These are phyloP conservation scores for Suzukiozyma palmioleophila DNA, from an alignment of 1,139 yeast species.

Conservation along the genomic window DNA sequence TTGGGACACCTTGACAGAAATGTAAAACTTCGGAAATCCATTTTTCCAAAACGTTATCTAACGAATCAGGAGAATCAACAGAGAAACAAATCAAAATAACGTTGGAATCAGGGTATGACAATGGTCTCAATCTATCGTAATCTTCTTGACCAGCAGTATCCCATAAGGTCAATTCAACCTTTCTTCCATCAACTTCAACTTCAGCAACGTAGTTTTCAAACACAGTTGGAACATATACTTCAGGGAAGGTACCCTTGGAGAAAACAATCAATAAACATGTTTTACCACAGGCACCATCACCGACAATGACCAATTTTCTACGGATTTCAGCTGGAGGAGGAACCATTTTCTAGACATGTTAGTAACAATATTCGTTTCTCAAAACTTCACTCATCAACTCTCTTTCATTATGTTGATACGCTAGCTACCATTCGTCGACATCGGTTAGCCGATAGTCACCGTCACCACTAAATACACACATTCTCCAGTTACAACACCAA, in stretches of 20 bases:
- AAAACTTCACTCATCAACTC: neutral
- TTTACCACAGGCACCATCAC: constrained; percentile 88
- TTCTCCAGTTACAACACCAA: too few species aligned
- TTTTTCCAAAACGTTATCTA: constrained; percentile 89
- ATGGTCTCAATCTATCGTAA: constrained; percentile 90
- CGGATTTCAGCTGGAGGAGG: constrained; percentile 63
- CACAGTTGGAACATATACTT: constrained; percentile 92
- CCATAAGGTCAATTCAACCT: constrained; percentile 92
- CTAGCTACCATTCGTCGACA: too few species aligned
- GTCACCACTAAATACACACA: too few species aligned
- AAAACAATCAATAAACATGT: constrained; percentile 81
- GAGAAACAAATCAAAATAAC: constrained; percentile 91
- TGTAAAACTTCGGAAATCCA: constrained; percentile 94
- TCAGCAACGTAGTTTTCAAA: constrained; percentile 94
- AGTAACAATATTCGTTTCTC: constrained; percentile 3
- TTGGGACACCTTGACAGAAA: constrained; percentile 94
- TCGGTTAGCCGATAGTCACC: too few species aligned
- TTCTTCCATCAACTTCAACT: constrained; percentile 91
- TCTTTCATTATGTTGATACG: too few species aligned
- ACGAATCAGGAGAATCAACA: constrained; percentile 85
- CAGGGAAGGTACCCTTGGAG: constrained; percentile 94
- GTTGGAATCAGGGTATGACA: constrained; percentile 90
- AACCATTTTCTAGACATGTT: constrained; percentile 25
- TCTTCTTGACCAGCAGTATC: constrained; percentile 99
- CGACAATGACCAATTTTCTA: constrained; percentile 79